Percentiles rank a stretch among this genome's conserved stretches.
phyloP scores from a whole-genome alignment of 1,139 yeast genomes.

The Scheffersomyces titani region DNA sequence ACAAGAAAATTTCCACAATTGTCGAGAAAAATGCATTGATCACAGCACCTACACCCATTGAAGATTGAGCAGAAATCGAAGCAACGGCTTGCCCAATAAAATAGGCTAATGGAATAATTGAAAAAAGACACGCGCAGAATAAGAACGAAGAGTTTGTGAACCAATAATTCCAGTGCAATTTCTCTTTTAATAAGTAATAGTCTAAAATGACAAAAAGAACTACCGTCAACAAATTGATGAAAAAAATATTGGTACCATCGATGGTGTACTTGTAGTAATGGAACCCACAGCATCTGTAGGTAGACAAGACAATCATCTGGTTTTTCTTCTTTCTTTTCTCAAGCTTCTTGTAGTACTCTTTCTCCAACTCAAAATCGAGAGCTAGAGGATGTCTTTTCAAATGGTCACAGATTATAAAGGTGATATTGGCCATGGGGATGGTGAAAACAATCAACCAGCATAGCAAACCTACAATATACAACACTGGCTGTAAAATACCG shows the following conservation, averaged over 20 bases:
- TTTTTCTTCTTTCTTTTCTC: conserved; percentile 26
- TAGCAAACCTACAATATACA: conserved; percentile 53
- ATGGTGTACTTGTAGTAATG: conserved; percentile 95
- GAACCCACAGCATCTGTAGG: conserved; percentile 88
- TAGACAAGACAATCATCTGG: conserved; percentile 64
- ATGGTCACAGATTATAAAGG: conserved; percentile 63
- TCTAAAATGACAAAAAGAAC: conserved; percentile 85
- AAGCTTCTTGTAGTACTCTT: conserved; percentile 42
- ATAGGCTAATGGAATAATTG: conserved; percentile 92
- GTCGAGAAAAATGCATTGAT: conserved; percentile 98
- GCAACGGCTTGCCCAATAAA: conserved; percentile 99
- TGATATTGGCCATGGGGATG: conserved; percentile 87
- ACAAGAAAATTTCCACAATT: conserved; percentile 86
- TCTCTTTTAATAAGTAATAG: conserved; percentile 62
- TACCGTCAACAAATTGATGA: conserved; percentile 77
- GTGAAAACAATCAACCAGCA: conserved; percentile 88
- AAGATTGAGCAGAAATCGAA: conserved; percentile 95
- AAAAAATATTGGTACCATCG: conserved; percentile 92
- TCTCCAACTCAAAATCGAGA: conserved; percentile 64
- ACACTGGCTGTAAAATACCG: conserved; percentile 66
- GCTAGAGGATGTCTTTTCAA: conserved; percentile 91
- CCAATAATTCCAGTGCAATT: conserved; percentile 46
- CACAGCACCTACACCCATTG: conserved; percentile 99
- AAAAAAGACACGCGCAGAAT: conserved; percentile 74
- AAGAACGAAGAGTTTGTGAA: conserved; percentile 63